These are phyloP conservation scores for Mycogone perniciosa DNA, from an alignment of 2,329 filamentous ascomycete species.

Conservation along the genomic window DNA sequence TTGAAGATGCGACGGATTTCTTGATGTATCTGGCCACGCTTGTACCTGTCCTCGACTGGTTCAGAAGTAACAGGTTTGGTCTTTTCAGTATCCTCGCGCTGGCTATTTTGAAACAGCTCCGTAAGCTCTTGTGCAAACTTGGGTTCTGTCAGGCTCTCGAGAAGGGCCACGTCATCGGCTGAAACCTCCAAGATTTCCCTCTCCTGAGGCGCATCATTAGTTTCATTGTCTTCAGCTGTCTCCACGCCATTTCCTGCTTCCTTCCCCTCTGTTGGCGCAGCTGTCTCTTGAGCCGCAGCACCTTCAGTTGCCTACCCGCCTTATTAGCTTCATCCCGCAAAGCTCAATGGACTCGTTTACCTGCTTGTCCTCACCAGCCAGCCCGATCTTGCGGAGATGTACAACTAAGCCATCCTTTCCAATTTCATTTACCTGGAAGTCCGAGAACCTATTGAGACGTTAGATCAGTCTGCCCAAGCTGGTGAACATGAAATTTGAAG, in stretches of 20 bases:
- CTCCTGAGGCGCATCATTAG: constrained; percentile 13
- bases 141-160: constrained; percentile 35
- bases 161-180: constrained; percentile 27
- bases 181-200: constrained; percentile 23
- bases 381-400: constrained; percentile 53
- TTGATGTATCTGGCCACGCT: constrained; percentile 45
- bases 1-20: constrained; percentile 73
- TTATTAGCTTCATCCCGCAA: not conserved
- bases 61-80: constrained; percentile 33
- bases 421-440: constrained; percentile 91
- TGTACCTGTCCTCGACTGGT: constrained; percentile 37
- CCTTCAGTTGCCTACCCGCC: not conserved
- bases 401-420: constrained; percentile 66
- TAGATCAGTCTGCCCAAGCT: not conserved
- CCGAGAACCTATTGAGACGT: constrained; percentile 60
- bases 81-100: constrained; percentile 22
- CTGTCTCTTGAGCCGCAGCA: not conserved
- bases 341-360: not conserved
- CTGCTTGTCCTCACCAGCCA: constrained; percentile 14
- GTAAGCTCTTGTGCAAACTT: constrained; percentile 36
- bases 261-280: constrained; percentile 14
- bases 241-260: constrained; percentile 10
- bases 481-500: not conserved
- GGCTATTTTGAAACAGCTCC: constrained; percentile 33
- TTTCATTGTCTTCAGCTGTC: constrained; percentile 17